Percentiles rank a stretch among this genome's conserved stretches.
Conservation (phyloP, 2,329 filamentous ascomycete genomes). For the Sporothrix humicola region DNA sequence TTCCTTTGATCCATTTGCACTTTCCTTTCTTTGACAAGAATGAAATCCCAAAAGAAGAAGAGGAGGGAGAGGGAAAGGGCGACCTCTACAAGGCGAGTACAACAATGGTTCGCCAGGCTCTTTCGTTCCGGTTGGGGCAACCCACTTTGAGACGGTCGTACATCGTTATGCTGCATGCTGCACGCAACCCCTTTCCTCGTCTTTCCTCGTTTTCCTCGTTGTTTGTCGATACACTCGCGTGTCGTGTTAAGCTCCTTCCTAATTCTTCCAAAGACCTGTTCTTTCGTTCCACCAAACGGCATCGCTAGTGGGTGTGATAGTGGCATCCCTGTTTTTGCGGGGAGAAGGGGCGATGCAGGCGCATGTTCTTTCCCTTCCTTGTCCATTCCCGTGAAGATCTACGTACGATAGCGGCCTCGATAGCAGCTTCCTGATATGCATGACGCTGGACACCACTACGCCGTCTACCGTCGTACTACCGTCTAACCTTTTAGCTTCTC, state of each 20-base stretch:
- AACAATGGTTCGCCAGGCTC: neutral
- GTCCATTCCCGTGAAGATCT: neutral
- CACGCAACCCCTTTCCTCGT: neutral
- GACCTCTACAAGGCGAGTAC: neutral
- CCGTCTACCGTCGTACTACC: no score
- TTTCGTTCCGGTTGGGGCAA: neutral
- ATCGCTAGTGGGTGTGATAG: constrained; percentile 4
- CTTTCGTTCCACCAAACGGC: neutral
- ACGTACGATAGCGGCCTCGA: neutral
- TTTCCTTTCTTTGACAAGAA: neutral
- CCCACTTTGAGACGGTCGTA: neutral
- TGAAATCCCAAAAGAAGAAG: neutral
- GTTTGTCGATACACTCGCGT: neutral
- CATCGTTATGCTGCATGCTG: neutral
- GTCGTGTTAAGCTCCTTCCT: constrained; percentile 14
- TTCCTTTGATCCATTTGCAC: neutral
- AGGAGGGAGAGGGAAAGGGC: neutral
- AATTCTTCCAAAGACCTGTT: neutral
- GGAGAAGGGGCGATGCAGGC: constrained; percentile 11
- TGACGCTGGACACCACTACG: neutral
- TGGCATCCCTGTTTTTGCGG: neutral
- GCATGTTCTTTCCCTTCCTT: neutral
- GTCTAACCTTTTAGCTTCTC: neutral
- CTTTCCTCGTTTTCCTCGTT: constrained; percentile 9
- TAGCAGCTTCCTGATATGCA: constrained; percentile 12